Conservation (phyloP, 1,284 basidiomycete species). For the Austroboletus novae-zelandiae region DNA sequence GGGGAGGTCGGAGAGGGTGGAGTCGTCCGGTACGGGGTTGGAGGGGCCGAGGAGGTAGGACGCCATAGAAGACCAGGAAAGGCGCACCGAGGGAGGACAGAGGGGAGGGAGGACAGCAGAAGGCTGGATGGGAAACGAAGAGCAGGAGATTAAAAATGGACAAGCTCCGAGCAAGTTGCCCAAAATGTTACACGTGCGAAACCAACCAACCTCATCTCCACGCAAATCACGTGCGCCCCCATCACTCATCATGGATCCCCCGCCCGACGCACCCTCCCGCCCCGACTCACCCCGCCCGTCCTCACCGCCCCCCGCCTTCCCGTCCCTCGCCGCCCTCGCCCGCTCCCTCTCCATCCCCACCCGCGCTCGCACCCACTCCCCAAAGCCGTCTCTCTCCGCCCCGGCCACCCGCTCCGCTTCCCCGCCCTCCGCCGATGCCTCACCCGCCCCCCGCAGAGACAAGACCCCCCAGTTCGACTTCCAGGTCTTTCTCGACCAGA, state of each 20-base stretch:
- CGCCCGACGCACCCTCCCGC: conserved; percentile 1
- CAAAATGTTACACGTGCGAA: not conserved
- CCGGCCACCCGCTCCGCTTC: conserved; percentile 8
- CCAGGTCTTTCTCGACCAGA: conserved; percentile 87
- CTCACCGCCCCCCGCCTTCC: conserved; percentile 43
- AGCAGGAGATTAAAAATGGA: conserved; percentile 15
- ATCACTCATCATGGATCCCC: not conserved
- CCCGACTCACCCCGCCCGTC: conserved; percentile 26
- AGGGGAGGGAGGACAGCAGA: not conserved
- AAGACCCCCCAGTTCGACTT: conserved; percentile 70
- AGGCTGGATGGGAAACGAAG: conserved; percentile 3
- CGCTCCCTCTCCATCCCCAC: conserved; percentile 57
- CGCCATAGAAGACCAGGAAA: conserved; percentile 41
- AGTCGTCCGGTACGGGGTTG: conserved; percentile 62
- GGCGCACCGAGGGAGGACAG: not conserved
- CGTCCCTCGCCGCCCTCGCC: conserved; percentile 62
- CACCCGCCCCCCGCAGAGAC: conserved; percentile 10
- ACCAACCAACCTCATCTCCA: no score
- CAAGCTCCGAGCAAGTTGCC: not conserved
- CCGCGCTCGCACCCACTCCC: conserved; percentile 14
- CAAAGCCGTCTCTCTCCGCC: conserved; percentile 2
- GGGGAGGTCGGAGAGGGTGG: conserved; percentile 60
- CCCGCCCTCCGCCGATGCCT: not conserved
- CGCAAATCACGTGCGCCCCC: no score
- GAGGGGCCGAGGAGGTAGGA: conserved; percentile 68